Percentiles rank a stretch among this genome's conserved stretches.
phyloP scores from a whole-genome alignment of 2,329 filamentous ascomycete species.

The Monilinia fructigena region DNA sequence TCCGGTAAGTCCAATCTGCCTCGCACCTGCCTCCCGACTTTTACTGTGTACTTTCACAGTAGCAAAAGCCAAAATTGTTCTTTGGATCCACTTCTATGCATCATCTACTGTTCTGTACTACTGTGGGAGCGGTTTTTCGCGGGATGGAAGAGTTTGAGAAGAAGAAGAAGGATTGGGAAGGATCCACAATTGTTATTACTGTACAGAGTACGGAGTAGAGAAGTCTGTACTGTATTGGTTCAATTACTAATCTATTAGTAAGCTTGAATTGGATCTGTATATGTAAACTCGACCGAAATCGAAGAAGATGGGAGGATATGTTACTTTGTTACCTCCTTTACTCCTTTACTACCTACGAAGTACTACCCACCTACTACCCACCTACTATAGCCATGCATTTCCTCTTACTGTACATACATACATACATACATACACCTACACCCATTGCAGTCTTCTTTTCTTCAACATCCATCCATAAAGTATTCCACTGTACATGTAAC shows the following conservation, averaged over 20 bases:
- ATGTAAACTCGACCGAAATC: not conserved
- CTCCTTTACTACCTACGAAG: too few species aligned
- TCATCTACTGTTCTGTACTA: too few species aligned
- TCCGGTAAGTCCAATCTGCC: not conserved
- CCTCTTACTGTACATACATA: not conserved
- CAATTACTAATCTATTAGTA: too few species aligned
- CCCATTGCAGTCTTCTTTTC: too few species aligned
- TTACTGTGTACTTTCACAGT: too few species aligned
- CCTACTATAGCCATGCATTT: not conserved
- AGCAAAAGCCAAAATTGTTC: slow-evolving; percentile 7
- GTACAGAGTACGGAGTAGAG: too few species aligned
- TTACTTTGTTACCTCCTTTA: too few species aligned
- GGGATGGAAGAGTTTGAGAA: not conserved
- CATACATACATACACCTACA: too few species aligned
- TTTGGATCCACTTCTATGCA: slow-evolving; percentile 4
- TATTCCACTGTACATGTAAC: too few species aligned
- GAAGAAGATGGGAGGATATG: not conserved
- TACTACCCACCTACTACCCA: not conserved
- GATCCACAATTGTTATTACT: not conserved
- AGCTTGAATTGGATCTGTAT: not conserved
- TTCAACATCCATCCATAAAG: too few species aligned
- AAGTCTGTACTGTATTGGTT: too few species aligned
- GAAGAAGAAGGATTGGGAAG: not conserved
- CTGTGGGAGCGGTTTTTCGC: not conserved
- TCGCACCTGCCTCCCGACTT: too few species aligned